Evolutionary conservation across 768 basidiomycete species (phyloP).

Genomic region (Pulveroboletus sp.): DNA sequence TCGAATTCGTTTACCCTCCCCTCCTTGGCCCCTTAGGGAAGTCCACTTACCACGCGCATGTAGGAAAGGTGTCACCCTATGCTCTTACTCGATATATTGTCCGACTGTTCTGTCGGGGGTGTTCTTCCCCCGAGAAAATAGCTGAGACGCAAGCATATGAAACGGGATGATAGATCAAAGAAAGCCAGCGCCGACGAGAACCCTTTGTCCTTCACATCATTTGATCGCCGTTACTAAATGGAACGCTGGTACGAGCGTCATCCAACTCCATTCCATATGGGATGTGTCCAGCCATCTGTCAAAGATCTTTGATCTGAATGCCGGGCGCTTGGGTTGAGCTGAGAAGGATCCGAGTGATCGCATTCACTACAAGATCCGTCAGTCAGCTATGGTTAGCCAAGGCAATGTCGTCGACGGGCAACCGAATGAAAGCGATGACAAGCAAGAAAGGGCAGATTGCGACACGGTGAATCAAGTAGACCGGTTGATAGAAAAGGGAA

Average conservation of each 20-base stretch:
- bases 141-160: neutral
- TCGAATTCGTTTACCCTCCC: neutral
- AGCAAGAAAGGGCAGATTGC: slow-evolving; percentile 3
- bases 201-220: slow-evolving; percentile 7
- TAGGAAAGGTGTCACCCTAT: neutral
- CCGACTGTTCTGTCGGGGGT: neutral
- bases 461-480: neutral
- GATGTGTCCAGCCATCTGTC: slow-evolving; percentile 15
- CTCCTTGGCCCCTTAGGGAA: neutral
- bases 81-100: slow-evolving; percentile 2
- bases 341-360: slow-evolving; percentile 76
- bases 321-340: slow-evolving; percentile 88
- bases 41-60: neutral
- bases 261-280: neutral
- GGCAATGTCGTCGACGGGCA: slow-evolving; percentile 11
- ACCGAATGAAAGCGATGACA: slow-evolving; percentile 4
- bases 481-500: neutral
- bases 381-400: slow-evolving; percentile 5
- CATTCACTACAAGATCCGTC: slow-evolving; percentile 46
- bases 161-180: slow-evolving; percentile 1
- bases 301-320: slow-evolving; percentile 79
- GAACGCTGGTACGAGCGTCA: slow-evolving; percentile 12
- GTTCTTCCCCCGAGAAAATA: neutral
- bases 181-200: neutral
- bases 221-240: slow-evolving; percentile 24